Percentiles rank a stretch among this genome's conserved stretches.
These are phyloP conservation scores for Dactylellina parvicollis DNA, from an alignment of 2,329 filamentous ascomycete genomes.

Conservation along the genomic window DNA sequence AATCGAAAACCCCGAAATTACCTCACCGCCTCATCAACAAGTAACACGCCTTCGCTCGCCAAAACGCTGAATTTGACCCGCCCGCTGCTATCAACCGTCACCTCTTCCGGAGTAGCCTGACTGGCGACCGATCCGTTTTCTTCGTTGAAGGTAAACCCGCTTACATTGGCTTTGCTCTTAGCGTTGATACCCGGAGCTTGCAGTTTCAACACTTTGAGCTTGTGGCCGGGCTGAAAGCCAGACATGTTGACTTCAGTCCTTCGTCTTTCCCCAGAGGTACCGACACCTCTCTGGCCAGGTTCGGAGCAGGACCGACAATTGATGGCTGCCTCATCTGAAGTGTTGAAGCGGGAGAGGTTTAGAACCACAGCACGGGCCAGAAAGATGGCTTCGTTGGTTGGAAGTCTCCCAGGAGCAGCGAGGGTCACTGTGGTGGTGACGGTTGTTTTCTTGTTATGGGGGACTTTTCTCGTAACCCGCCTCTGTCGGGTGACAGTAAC, in stretches of 20 bases:
- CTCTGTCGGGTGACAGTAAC: constrained; percentile 4
- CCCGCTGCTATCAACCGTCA: constrained; percentile 20
- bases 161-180: constrained; percentile 35
- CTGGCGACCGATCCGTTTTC: constrained; percentile 5
- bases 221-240: constrained; percentile 37
- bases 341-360: constrained; percentile 42
- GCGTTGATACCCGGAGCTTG: constrained; percentile 40
- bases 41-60: constrained; percentile 32
- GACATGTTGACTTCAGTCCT: constrained; percentile 15
- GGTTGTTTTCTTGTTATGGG: neutral
- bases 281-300: constrained; percentile 1
- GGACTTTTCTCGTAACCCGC: neutral
- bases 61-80: constrained; percentile 19
- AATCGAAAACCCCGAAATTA: neutral
- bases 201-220: constrained; percentile 30
- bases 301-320: constrained; percentile 36
- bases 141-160: constrained; percentile 38
- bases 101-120: neutral
- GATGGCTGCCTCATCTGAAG: constrained; percentile 13
- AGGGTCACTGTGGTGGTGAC: neutral
- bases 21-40: constrained; percentile 36
- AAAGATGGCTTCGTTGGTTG: constrained; percentile 12
- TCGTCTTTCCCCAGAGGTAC: neutral
- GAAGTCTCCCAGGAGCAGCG: neutral
- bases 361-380: constrained; percentile 46